phyloP scores from a whole-genome alignment of 106 monocot genomes.

The Cymbidium sinense region DNA sequence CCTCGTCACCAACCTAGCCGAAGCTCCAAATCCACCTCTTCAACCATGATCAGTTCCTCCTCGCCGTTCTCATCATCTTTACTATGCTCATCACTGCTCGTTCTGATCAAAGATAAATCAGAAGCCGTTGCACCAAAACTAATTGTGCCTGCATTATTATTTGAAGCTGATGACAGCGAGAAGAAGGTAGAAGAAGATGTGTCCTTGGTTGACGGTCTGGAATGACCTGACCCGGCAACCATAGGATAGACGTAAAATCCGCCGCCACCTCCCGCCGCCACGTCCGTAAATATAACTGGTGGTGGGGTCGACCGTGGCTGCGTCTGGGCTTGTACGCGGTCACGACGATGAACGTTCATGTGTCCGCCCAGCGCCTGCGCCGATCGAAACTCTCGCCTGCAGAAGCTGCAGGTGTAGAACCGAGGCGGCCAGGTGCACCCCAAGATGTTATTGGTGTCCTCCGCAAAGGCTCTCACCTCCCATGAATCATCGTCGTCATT shows the following conservation, averaged over 20 bases:
- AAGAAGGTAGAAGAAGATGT: background rate
- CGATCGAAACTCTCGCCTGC: slow-evolving; percentile 30
- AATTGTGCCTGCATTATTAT: background rate
- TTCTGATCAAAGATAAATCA: background rate
- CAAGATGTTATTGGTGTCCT: slow-evolving; percentile 16
- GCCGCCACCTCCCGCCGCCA: background rate
- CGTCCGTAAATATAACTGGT: background rate
- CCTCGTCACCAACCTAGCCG: background rate
- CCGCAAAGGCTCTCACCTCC: slow-evolving; percentile 22
- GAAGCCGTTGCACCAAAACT: background rate
- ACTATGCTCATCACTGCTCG: background rate
- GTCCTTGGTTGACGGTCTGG: background rate
- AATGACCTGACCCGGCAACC: background rate
- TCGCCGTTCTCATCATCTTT: background rate
- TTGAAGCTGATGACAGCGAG: no score
- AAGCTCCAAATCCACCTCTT: slow-evolving; percentile 5
- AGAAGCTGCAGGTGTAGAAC: slow-evolving; percentile 34
- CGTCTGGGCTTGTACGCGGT: slow-evolving; percentile 21
- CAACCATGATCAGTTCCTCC: background rate
- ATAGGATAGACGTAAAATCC: background rate
- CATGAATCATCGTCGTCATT: slow-evolving; percentile 15
- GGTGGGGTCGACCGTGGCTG: no score
- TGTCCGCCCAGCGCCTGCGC: slow-evolving; percentile 39
- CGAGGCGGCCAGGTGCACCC: slow-evolving; percentile 39
- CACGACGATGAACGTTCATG: slow-evolving; percentile 41